These are phyloP conservation scores for Ceratobasidium sp. DNA, from an alignment of 1,284 basidiomycete species.

Conservation along the genomic window DNA sequence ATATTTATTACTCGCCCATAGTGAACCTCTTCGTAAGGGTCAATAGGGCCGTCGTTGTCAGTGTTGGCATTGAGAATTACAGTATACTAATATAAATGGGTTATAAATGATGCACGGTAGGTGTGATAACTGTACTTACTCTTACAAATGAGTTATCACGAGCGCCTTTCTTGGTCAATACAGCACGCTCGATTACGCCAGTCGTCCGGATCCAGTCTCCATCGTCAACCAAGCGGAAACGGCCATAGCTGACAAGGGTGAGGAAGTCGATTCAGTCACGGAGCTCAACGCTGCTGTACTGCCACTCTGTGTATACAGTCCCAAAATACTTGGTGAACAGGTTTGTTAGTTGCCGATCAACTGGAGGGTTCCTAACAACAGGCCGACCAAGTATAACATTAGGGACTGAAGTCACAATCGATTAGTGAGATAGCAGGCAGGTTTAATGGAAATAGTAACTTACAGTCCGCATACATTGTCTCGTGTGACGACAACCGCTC, in stretches of 20 bases:
- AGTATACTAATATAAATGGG: too few species aligned
- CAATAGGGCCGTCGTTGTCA: too few species aligned
- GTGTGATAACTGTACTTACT: too few species aligned
- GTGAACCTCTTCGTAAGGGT: too few species aligned
- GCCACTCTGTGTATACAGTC: not conserved
- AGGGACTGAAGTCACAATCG: conserved; percentile 6
- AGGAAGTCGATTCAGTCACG: not conserved
- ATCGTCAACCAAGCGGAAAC: not conserved
- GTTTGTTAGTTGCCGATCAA: not conserved
- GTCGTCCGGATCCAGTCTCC: conserved; percentile 7
- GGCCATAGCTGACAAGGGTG: conserved; percentile 1
- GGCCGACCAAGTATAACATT: not conserved
- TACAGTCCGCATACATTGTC: not conserved
- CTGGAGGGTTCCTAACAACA: not conserved
- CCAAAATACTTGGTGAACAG: conserved; percentile 18
- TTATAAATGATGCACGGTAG: too few species aligned
- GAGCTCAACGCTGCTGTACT: not conserved
- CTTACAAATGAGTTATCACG: conserved; percentile 20
- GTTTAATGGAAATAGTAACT: too few species aligned
- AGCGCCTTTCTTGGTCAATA: not conserved
- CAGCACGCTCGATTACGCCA: not conserved
- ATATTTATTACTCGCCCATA: too few species aligned
- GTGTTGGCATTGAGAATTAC: too few species aligned
- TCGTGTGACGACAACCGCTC: not conserved
- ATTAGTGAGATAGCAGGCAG: too few species aligned